Evolutionary conservation across 306 rosid species (phyloP).

Genomic region (Argentina anserina): DNA sequence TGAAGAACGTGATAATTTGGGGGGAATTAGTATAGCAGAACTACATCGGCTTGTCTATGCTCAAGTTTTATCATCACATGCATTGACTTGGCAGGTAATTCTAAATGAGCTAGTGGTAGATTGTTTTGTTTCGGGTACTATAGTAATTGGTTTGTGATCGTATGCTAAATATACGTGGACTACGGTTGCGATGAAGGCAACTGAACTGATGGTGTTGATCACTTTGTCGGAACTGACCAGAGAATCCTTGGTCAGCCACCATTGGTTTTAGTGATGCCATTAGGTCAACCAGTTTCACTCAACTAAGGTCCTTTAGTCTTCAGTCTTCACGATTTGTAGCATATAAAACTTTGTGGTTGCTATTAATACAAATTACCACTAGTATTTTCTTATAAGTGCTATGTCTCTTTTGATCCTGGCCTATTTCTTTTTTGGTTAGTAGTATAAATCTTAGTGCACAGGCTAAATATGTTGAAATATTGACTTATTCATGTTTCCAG

Average conservation of each 20-base stretch:
- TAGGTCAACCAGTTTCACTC: not conserved
- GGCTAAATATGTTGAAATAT: conserved; percentile 8
- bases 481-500: conserved; percentile 45
- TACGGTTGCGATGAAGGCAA: not conserved
- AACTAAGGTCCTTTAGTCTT: not conserved
- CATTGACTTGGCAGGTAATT: conserved; percentile 96
- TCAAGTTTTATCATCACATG: conserved; percentile 83
- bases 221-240: too few relatives aligned
- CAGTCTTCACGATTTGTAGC: not conserved
- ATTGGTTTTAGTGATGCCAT: not conserved
- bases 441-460: not conserved
- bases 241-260: too few relatives aligned
- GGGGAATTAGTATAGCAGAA: conserved; percentile 86
- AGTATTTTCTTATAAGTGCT: not conserved
- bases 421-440: not conserved
- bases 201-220: not conserved
- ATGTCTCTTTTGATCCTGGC: not conserved
- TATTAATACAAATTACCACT: not conserved
- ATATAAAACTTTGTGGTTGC: not conserved
- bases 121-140: not conserved
- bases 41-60: conserved; percentile 86
- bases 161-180: not conserved
- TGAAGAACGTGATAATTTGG: conserved; percentile 67
- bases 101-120: conserved; percentile 15
- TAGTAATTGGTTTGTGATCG: not conserved